Conservation (phyloP, 768 basidiomycete species). For the Pisolithus sp. region DNA sequence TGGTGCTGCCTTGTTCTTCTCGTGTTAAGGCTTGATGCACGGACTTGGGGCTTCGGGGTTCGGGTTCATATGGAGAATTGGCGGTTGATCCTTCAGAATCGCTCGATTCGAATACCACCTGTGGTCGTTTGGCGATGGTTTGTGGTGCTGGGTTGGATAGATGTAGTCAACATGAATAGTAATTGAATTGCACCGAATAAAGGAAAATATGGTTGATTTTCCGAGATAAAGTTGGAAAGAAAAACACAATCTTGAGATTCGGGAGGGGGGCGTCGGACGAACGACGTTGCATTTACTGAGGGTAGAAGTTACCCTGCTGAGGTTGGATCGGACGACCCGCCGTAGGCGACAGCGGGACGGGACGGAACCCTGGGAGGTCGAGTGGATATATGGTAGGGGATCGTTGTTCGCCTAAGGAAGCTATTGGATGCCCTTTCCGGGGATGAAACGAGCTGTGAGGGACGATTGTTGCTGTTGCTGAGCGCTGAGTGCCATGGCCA, state of each 20-base stretch:
- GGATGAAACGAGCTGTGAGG: conserved; percentile 55
- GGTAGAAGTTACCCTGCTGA: conserved; percentile 24
- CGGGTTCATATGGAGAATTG: conserved; percentile 26
- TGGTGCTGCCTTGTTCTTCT: conserved; percentile 3
- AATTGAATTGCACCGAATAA: too few relatives aligned
- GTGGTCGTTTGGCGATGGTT: not conserved
- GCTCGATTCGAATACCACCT: conserved; percentile 37
- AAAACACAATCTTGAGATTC: conserved; percentile 19
- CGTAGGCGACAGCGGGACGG: conserved; percentile 54
- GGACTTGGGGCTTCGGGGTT: conserved; percentile 40
- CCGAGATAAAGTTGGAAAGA: not conserved
- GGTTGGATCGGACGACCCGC: conserved; percentile 22
- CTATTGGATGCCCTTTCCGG: conserved; percentile 61
- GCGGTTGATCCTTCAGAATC: conserved; percentile 23
- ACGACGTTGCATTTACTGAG: conserved; percentile 32
- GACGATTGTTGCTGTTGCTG: conserved; percentile 29
- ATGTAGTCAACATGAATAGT: too few relatives aligned
- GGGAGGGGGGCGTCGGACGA: conserved; percentile 32
- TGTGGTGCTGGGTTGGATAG: not conserved
- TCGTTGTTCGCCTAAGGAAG: conserved; percentile 31
- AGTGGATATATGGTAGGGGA: conserved; percentile 32
- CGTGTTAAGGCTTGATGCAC: conserved; percentile 23
- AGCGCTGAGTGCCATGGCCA: conserved; percentile 12
- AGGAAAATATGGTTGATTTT: too few relatives aligned
- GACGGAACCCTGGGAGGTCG: conserved; percentile 34